A percentile compares a stretch with the other conserved stretches of the same genome.
Evolutionary conservation across 495 filamentous ascomycete genomes (phyloP).

Genomic region (Penicillium bialowiezense): DNA sequence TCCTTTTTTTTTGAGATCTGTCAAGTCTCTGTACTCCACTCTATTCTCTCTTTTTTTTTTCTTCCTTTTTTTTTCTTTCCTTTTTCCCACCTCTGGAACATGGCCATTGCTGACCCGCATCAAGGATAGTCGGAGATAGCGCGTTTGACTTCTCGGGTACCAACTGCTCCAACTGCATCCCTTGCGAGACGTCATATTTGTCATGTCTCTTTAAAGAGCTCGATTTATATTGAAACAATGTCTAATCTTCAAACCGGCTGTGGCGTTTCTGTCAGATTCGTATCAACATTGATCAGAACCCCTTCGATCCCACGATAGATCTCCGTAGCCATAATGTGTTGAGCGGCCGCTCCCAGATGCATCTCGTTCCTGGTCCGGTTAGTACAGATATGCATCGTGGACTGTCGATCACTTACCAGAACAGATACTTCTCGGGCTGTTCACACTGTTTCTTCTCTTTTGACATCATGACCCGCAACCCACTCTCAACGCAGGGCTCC

Average conservation of each 20-base stretch:
- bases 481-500: constrained; percentile 33
- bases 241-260: constrained; percentile 26
- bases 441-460: constrained; percentile 36
- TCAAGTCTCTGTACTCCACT: neutral
- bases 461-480: constrained; percentile 34
- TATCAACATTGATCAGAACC: constrained; percentile 31
- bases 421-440: constrained; percentile 48
- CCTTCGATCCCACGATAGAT: constrained; percentile 44
- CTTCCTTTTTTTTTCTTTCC: neutral
- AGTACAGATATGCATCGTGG: constrained; percentile 3
- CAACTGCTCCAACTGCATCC: constrained; percentile 3
- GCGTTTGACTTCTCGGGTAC: constrained; percentile 13
- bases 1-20: constrained; percentile 2
- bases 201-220: no score
- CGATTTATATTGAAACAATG: no score
- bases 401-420: constrained; percentile 43
- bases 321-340: constrained; percentile 46
- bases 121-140: constrained; percentile 6
- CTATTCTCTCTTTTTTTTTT: neutral
- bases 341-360: constrained; percentile 47
- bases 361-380: constrained; percentile 47
- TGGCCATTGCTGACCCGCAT: constrained; percentile 5
- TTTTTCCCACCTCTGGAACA: neutral
- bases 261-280: constrained; percentile 8
- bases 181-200: constrained; percentile 8